These are phyloP conservation scores for Begonia loranthoides DNA, from an alignment of 306 rosid genomes.

Conservation along the genomic window DNA sequence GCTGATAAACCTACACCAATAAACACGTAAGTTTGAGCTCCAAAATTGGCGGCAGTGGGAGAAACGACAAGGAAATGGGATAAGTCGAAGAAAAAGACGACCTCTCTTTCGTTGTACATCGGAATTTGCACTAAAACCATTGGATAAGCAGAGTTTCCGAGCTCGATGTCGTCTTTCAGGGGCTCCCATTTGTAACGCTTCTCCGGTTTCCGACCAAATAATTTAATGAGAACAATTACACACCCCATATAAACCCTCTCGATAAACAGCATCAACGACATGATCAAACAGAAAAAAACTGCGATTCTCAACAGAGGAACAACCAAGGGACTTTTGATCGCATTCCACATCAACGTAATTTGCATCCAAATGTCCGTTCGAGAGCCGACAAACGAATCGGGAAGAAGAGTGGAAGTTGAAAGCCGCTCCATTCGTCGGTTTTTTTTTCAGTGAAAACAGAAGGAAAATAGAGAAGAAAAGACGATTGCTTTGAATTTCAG, in stretches of 20 bases:
- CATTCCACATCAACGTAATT: slow-evolving; percentile 2
- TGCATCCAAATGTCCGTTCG: slow-evolving; percentile 1
- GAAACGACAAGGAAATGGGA: too few relatives aligned
- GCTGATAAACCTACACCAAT: slow-evolving; percentile 7
- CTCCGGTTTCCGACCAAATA: slow-evolving; percentile 8
- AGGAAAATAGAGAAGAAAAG: not conserved
- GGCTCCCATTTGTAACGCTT: slow-evolving; percentile 12
- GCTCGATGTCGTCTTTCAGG: slow-evolving; percentile 12
- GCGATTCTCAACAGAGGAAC: slow-evolving; percentile 4
- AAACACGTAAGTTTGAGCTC: not conserved
- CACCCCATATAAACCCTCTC: slow-evolving; percentile 10
- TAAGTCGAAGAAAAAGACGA: not conserved
- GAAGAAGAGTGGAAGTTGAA: slow-evolving; percentile 9
- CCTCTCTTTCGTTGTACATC: slow-evolving; percentile 14
- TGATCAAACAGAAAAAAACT: slow-evolving; percentile 4
- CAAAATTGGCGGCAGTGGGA: too few relatives aligned
- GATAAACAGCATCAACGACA: slow-evolving; percentile 12
- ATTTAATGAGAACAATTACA: slow-evolving; percentile 2
- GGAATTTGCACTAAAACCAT: slow-evolving; percentile 12
- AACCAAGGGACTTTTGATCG: not conserved
- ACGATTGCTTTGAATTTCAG: not conserved
- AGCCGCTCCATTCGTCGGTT: slow-evolving; percentile 2
- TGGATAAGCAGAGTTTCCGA: slow-evolving; percentile 12
- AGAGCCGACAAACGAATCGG: not conserved
- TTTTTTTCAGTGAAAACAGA: not conserved